Evolutionary conservation across 2,329 filamentous ascomycete species (phyloP).

Genomic region (Ophiobolus disseminans): DNA sequence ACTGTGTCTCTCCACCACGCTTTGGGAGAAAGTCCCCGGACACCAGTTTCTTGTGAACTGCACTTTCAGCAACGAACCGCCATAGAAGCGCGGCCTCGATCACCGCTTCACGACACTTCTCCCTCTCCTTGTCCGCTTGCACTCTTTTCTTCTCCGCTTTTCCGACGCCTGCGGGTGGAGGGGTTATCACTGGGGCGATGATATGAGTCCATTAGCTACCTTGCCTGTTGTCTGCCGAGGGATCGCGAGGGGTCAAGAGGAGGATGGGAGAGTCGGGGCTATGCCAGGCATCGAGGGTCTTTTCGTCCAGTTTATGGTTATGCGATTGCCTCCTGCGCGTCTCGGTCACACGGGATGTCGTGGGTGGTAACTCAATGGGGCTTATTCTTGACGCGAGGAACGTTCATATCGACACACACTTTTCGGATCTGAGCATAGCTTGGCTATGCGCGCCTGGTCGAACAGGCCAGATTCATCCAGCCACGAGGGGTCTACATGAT

Average conservation of each 20-base stretch:
- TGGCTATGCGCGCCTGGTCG: slow-evolving; percentile 65
- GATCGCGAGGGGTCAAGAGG: slow-evolving; percentile 36
- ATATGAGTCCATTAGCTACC: slow-evolving; percentile 79
- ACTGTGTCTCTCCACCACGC: slow-evolving; percentile 58
- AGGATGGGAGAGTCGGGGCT: slow-evolving; percentile 31
- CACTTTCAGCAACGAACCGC: slow-evolving; percentile 96
- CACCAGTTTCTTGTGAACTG: slow-evolving; percentile 64
- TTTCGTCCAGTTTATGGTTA: slow-evolving; percentile 96
- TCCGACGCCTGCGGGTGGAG: slow-evolving; percentile 42
- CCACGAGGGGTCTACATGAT: slow-evolving; percentile 73
- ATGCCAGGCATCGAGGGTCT: slow-evolving; percentile 57
- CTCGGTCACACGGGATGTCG: slow-evolving; percentile 45
- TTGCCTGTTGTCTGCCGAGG: slow-evolving; percentile 29
- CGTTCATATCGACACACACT: slow-evolving; percentile 55
- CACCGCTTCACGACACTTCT: slow-evolving; percentile 52
- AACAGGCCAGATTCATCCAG: slow-evolving; percentile 68
- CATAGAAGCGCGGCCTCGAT: slow-evolving; percentile 94
- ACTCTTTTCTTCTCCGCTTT: slow-evolving; percentile 53
- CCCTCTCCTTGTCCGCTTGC: slow-evolving; percentile 59
- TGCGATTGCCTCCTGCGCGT: slow-evolving; percentile 79
- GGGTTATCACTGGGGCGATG: slow-evolving; percentile 73
- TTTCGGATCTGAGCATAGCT: slow-evolving; percentile 55
- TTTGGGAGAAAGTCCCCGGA: slow-evolving; percentile 99
- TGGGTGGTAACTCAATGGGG: slow-evolving; percentile 97
- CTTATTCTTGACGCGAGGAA: slow-evolving; percentile 99